Evolutionary conservation across 2,329 filamentous ascomycete species (phyloP), one percentile per base, ranked within the genome.

Genomic region (Fusarium pseudograminearum): DNA sequence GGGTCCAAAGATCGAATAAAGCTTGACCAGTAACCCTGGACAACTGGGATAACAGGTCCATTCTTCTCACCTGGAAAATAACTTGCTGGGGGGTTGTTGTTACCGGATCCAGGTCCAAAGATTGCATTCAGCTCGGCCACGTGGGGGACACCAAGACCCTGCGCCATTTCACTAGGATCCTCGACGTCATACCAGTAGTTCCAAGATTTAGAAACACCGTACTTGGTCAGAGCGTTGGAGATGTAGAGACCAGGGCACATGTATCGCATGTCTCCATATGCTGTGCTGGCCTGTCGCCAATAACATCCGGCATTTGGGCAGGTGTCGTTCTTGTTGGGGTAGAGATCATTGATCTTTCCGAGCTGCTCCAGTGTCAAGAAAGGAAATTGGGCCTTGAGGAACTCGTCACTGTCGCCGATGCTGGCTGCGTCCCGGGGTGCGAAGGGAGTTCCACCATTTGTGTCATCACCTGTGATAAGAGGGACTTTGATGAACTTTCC

Each of bases 1-100:
- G 92, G 92, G 76, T 94, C 83, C 38, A 88, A 83, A 1, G 82
- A 83, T 28, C 86, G 80, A 64, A 94, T 88, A 75, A 94, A 94
- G 68, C 89, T 92, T 3, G 89, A 87, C 90, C 91, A 94, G 77
- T 93, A 94, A 0, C 83, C 85, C 73, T 93, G 90, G 30, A 91
- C 85, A 0, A 91, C 79, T 0, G 86, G 82, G 2, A 91, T 83
- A 8, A 91, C 87, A 0, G 75, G 74, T 2, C 80, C 84, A 68
- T 93, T 93, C 16, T 79, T 78, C 16, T 80, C 81, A 5, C 81
- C 82, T 0, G 80, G 75, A 10, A 76, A 76, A 70, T 93, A 93
- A 47, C 86, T 89, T 4, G 74, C 73, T 0, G 90, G 90, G 2
- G 84, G 48, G 3, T 16, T 40, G 12, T 18, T 22, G 10, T 40